Conservation (phyloP, 495 filamentous ascomycete genomes). For the Cudoniella acicularis region DNA sequence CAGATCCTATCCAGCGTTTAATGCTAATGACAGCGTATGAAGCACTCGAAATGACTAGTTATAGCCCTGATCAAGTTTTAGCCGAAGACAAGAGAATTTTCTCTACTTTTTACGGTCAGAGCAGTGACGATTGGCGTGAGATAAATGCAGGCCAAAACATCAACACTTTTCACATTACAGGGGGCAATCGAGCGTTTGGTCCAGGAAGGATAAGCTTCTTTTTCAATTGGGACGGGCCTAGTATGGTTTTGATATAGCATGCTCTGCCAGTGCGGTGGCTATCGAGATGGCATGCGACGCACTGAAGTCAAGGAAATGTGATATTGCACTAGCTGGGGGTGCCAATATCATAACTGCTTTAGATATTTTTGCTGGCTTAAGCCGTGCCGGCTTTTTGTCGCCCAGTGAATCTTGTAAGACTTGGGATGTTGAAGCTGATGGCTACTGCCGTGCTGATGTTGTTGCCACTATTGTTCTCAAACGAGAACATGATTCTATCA, state of each 20-base stretch:
- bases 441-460: slow-evolving; percentile 73
- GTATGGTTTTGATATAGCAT: slow-evolving; percentile 52
- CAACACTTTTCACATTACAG: slow-evolving; percentile 85
- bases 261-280: slow-evolving; percentile 47
- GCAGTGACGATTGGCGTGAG: slow-evolving; percentile 48
- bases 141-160: slow-evolving; percentile 86
- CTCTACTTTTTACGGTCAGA: slow-evolving; percentile 46
- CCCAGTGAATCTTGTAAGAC: slow-evolving; percentile 40
- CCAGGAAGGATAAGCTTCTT: slow-evolving; percentile 53
- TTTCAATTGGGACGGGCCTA: slow-evolving; percentile 40
- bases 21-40: slow-evolving; percentile 84
- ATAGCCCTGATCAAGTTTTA: slow-evolving; percentile 76
- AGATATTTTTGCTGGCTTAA: slow-evolving; percentile 81
- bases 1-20: too few relatives aligned
- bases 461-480: slow-evolving; percentile 71
- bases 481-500: slow-evolving; percentile 67
- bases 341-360: slow-evolving; percentile 75
- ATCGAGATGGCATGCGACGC: slow-evolving; percentile 48
- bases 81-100: slow-evolving; percentile 41
- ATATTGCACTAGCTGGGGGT: slow-evolving; percentile 62
- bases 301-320: slow-evolving; percentile 41
- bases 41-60: slow-evolving; percentile 86
- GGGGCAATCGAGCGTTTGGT: slow-evolving; percentile 84
- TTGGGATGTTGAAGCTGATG: slow-evolving; percentile 54
- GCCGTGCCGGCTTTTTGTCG: slow-evolving; percentile 47